phyloP scores from a whole-genome alignment of 306 rosid genomes.

The Ceratonia siliqua region DNA sequence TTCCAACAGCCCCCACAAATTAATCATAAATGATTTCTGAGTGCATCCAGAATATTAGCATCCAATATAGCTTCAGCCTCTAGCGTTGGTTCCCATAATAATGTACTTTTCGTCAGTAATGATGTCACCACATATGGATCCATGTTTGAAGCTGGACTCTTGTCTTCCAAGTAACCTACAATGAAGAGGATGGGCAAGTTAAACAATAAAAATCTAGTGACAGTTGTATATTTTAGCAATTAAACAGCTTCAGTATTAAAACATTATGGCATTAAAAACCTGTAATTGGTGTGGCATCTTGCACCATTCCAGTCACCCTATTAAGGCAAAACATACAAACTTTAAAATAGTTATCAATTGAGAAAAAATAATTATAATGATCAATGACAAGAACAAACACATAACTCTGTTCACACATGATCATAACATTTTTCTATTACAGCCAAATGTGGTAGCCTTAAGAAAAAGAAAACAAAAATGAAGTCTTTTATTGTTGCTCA shows the following conservation, averaged over 20 bases:
- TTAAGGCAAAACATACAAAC: constrained; percentile 22
- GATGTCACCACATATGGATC: constrained; percentile 90
- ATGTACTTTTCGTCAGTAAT: constrained; percentile 76
- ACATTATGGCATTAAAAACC: no score
- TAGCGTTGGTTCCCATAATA: constrained; percentile 92
- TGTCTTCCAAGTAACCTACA: constrained; percentile 96
- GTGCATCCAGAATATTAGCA: constrained; percentile 32
- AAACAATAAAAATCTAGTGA: background rate
- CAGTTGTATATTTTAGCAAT: constrained; percentile 2
- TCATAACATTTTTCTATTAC: no score
- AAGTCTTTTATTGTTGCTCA: background rate
- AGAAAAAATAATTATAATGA: no score
- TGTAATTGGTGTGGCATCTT: constrained; percentile 96
- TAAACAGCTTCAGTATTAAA: background rate
- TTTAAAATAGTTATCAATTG: constrained; percentile 2
- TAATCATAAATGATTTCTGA: background rate
- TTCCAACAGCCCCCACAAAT: constrained; percentile 12
- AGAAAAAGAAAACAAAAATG: background rate
- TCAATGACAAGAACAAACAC: no score
- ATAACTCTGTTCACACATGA: no score
- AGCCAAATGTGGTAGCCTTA: no score
- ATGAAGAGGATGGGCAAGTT: background rate
- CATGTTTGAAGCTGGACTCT: constrained; percentile 99
- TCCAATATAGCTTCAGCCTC: constrained; percentile 89
- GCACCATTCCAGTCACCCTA: constrained; percentile 99